Conservation (phyloP, 345 rosid genomes). For the Syzygium oleosum region DNA sequence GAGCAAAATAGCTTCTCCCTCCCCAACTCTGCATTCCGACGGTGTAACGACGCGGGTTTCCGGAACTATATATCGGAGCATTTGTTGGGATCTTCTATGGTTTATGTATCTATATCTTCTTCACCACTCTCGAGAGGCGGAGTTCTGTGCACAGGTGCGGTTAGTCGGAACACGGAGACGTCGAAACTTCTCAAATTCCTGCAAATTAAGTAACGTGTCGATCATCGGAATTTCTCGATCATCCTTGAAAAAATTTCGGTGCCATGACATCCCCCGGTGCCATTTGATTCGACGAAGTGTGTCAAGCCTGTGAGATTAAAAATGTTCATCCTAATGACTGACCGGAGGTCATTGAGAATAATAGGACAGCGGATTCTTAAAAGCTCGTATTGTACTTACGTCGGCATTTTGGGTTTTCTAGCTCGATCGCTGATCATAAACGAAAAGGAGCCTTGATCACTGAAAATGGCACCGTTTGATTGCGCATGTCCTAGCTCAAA, state of each 20-base stretch:
- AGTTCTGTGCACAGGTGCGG: not conserved
- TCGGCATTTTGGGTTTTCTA: not conserved
- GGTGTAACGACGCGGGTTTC: not conserved
- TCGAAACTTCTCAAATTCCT: not conserved
- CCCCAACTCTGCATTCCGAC: not conserved
- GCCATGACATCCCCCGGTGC: not conserved
- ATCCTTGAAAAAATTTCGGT: not conserved
- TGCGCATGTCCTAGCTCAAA: not conserved
- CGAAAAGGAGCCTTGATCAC: not conserved
- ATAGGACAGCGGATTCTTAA: not conserved
- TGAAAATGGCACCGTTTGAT: not conserved
- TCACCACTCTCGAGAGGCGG: not conserved
- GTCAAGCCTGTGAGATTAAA: not conserved
- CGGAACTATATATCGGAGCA: not conserved
- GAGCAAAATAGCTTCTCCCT: not conserved
- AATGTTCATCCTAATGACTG: accelerated
- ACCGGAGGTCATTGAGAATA: not conserved
- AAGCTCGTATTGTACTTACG: not conserved
- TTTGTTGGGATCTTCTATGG: not conserved
- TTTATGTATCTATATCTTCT: not conserved
- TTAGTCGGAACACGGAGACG: not conserved
- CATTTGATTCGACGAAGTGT: accelerated
- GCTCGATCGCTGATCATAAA: not conserved
- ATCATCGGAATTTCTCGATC: not conserved
- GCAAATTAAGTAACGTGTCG: not conserved